Base-by-base conservation (phyloP, 202 grass and related monocot species). In the Panicum hallii region DNA sequence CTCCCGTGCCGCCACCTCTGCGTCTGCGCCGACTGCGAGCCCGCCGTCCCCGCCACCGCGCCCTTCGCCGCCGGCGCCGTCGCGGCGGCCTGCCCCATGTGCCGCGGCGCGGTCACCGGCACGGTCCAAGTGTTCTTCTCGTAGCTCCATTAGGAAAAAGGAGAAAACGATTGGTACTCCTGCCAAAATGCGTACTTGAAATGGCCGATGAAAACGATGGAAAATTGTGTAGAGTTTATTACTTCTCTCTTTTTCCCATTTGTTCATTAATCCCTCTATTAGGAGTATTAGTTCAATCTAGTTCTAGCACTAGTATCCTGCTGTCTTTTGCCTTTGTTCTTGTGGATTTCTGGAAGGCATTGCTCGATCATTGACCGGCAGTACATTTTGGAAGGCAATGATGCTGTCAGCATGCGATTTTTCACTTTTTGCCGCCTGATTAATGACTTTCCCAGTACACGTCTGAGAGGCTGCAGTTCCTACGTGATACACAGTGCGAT, bases 1-100 rank as follows among this genome's bases (percentile, higher is more conserved):
- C 91, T 90, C 38, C 91, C 91, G 6, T 93, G 91, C 81, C 88
- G 91, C 52, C 91, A 93, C 81, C 91, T 93, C 45, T 93, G 91
- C 82, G 81, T 90, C 72, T 93, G 91, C 82, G 77, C 45, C 26
- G 50, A 74, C 3, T 93, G 91, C 88, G 91, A 87, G 30, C 57
- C 84, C n/a, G 80, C 49, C 68, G 75, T 68, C 11, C 40, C 76
- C 41, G 20, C 69, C 46, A 11, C 70, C 41, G 5, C 43, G 2
- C 40, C 77, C 53, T 47, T 50, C 30, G 47, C 26, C 53, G 28
- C 57, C 74, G 41, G 40, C n/a, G 79, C 49, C 71, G 45, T 36
- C 10, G 55, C 86, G 0, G 62, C 82, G 38, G 77, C 84, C 66
- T 93, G 91, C 78, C 91, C 88, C 60, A 22, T 83, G 72, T 94